phyloP scores from a whole-genome alignment of 2,329 filamentous ascomycete genomes.

The Hymenoscyphus salicellus region DNA sequence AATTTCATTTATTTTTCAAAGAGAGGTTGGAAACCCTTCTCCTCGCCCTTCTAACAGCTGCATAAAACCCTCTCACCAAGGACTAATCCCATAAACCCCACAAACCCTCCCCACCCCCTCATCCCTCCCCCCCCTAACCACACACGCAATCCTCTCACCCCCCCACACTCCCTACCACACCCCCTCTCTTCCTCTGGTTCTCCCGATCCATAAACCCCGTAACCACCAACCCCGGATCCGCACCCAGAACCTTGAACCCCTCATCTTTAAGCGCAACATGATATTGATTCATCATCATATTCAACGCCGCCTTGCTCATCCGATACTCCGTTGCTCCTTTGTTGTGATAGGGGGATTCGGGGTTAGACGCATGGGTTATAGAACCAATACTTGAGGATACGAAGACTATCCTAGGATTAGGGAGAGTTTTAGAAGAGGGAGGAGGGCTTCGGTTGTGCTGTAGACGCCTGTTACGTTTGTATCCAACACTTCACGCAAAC shows the following conservation, averaged over 20 bases:
- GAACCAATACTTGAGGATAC: constrained; percentile 25
- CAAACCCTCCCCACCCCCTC: too few species aligned
- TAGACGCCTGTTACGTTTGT: constrained; percentile 22
- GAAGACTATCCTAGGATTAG: constrained; percentile 22
- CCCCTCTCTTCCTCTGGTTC: too few species aligned
- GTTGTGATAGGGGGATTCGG: neutral
- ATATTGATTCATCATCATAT: constrained; percentile 25
- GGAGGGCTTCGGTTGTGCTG: constrained; percentile 21
- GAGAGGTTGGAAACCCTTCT: too few species aligned
- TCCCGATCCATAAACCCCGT: too few species aligned
- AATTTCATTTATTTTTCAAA: too few species aligned
- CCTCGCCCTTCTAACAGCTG: too few species aligned
- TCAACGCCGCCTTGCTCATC: constrained; percentile 23
- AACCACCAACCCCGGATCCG: too few species aligned
- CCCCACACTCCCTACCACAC: too few species aligned
- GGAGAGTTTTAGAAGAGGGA: constrained; percentile 20
- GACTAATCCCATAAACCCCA: too few species aligned
- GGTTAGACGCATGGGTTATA: constrained; percentile 17
- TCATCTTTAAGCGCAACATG: constrained; percentile 11
- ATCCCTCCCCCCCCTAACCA: too few species aligned
- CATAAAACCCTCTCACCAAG: too few species aligned
- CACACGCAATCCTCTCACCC: too few species aligned
- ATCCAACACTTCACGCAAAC: constrained; percentile 13
- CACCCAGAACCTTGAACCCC: constrained; percentile 22
- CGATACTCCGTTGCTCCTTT: constrained; percentile 14